phyloP scores from a whole-genome alignment of 2,329 filamentous ascomycete species.

The Botryosphaeria dothidea region DNA sequence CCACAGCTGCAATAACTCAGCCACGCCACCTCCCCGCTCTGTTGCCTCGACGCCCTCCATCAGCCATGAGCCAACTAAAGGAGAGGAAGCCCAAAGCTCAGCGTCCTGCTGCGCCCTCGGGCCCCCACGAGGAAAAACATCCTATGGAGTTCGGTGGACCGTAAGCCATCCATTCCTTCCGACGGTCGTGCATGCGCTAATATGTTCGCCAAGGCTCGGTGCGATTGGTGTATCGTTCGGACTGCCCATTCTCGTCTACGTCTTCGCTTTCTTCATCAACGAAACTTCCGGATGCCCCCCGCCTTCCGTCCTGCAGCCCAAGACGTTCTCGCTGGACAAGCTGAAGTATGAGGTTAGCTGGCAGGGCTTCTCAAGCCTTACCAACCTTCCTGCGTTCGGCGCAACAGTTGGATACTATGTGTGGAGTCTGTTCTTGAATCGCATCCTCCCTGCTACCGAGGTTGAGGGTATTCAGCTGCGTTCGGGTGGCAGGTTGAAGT shows the following conservation, averaged over 20 bases:
- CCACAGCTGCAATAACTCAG: background rate
- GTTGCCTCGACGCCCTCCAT: background rate
- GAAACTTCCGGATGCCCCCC: slow-evolving; percentile 89
- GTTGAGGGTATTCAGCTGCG: slow-evolving; percentile 69
- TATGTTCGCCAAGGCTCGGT: slow-evolving; percentile 59
- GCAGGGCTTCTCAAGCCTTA: slow-evolving; percentile 73
- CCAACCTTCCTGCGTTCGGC: slow-evolving; percentile 68
- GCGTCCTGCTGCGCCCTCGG: background rate
- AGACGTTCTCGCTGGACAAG: slow-evolving; percentile 67
- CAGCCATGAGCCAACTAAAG: slow-evolving; percentile 11
- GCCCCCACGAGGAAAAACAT: slow-evolving; percentile 10
- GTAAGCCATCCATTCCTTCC: background rate
- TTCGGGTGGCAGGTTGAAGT: slow-evolving; percentile 74
- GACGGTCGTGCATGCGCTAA: background rate
- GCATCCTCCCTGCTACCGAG: slow-evolving; percentile 73
- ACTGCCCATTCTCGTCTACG: slow-evolving; percentile 76
- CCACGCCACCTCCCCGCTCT: too few species aligned
- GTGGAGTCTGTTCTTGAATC: slow-evolving; percentile 72
- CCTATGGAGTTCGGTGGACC: slow-evolving; percentile 20
- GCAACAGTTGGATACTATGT: slow-evolving; percentile 77
- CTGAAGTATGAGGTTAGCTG: slow-evolving; percentile 82
- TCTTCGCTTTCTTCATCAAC: slow-evolving; percentile 85
- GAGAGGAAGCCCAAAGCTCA: background rate
- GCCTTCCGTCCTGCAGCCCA: slow-evolving; percentile 74
- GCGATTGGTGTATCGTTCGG: slow-evolving; percentile 77